Conservation (phyloP, 805 yeast species). For the Saccharomycopsis microspora region DNA sequence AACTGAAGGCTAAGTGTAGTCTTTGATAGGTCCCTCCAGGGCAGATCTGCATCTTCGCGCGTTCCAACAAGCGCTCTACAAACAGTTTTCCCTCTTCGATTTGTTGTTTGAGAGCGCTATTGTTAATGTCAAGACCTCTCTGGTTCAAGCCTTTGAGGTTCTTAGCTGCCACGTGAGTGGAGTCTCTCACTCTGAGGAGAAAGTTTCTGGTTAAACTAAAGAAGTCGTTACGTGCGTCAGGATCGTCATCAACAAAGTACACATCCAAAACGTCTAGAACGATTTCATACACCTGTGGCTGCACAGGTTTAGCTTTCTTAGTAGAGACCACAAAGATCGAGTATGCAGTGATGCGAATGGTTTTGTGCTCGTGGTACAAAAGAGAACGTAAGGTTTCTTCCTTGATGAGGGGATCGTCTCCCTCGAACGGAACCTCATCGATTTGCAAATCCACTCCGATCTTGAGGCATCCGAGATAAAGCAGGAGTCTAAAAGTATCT, state of each 20-base stretch:
- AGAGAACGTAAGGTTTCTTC: slow-evolving; percentile 24
- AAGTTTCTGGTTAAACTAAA: slow-evolving; percentile 52
- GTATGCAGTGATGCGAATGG: slow-evolving; percentile 39
- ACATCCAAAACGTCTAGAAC: slow-evolving; percentile 34
- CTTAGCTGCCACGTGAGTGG: slow-evolving; percentile 46
- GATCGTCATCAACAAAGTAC: slow-evolving; percentile 51
- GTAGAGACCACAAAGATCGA: slow-evolving; percentile 51
- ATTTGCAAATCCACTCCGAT: slow-evolving; percentile 54
- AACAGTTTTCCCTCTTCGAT: slow-evolving; percentile 29
- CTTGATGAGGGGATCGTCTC: slow-evolving; percentile 24
- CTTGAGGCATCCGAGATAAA: slow-evolving; percentile 43
- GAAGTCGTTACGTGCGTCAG: slow-evolving; percentile 59
- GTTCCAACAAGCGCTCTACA: slow-evolving; percentile 27
- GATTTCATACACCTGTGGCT: slow-evolving; percentile 30
- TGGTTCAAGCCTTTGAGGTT: slow-evolving; percentile 33
- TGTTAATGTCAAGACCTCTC: slow-evolving; percentile 17
- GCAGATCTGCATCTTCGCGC: slow-evolving; percentile 28
- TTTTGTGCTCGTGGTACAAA: slow-evolving; percentile 31
- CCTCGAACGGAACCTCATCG: slow-evolving; percentile 37
- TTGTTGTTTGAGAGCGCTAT: slow-evolving; percentile 10
- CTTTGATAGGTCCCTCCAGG: slow-evolving; percentile 52
- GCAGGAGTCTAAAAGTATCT: slow-evolving; percentile 20
- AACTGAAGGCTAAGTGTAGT: slow-evolving; percentile 35
- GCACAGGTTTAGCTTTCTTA: slow-evolving; percentile 49
- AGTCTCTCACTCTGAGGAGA: slow-evolving; percentile 54